These are phyloP conservation scores for Talaromyces nanjingensis DNA, from an alignment of 495 filamentous ascomycete genomes.

Conservation along the genomic window DNA sequence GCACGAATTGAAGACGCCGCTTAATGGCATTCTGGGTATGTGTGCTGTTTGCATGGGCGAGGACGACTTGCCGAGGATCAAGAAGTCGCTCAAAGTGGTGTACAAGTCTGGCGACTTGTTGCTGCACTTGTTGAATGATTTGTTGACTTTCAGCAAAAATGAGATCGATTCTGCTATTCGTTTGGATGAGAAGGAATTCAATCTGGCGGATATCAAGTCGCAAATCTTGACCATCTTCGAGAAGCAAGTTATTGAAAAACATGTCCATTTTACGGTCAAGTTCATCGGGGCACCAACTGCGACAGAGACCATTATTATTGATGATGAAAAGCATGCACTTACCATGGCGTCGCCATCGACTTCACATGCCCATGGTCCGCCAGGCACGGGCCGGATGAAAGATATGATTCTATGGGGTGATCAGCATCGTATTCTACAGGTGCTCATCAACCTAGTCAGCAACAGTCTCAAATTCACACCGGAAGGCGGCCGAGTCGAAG, in stretches of 20 bases:
- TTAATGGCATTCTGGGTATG: conserved; percentile 94
- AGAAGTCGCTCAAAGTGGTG: conserved; percentile 73
- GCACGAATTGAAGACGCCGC: conserved; percentile 85
- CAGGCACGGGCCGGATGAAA: conserved; percentile 56
- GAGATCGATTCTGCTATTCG: conserved; percentile 75
- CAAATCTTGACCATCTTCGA: conserved; percentile 82
- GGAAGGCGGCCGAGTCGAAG: conserved; percentile 60
- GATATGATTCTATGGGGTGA: conserved; percentile 85
- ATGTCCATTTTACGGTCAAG: conserved; percentile 62
- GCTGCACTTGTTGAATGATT: conserved; percentile 80
- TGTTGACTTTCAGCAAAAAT: conserved; percentile 89
- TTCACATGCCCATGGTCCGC: conserved; percentile 44
- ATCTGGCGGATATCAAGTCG: conserved; percentile 66
- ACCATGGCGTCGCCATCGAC: neutral
- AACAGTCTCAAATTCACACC: conserved; percentile 94
- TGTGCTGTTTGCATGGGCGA: conserved; percentile 87
- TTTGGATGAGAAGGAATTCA: conserved; percentile 81
- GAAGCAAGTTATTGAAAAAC: conserved; percentile 74
- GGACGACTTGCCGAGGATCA: conserved; percentile 66
- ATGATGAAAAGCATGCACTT: conserved; percentile 22
- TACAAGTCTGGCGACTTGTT: conserved; percentile 88
- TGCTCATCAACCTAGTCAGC: conserved; percentile 87
- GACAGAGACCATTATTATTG: conserved; percentile 25
- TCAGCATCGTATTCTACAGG: conserved; percentile 78
- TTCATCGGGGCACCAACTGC: conserved; percentile 50